Base-by-base conservation (phyloP, 305 asterid species). In the Fraxinus nigra region DNA sequence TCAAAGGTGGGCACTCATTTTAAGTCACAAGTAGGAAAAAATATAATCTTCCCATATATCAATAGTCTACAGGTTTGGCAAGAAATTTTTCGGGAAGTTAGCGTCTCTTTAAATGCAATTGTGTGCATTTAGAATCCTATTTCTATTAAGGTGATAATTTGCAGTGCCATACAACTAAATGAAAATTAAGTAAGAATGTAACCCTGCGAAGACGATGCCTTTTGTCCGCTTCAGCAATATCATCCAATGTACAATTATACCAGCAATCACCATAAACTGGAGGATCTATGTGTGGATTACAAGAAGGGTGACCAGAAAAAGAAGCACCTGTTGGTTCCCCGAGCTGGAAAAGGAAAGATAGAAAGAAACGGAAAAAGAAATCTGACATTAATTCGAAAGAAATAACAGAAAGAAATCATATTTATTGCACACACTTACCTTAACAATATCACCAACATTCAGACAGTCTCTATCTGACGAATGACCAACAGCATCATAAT, bases 401-500 rank as follows among this genome's bases (percentile, higher is more conserved):
- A 30, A 79, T 18, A 77, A 61, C 43, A 63, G 18, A 46, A 40
- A 26, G 81, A 77, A 48, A 34, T 26, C 43, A 32, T 9, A 16
- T 37, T 75, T 72, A 22, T 81, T 46, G 35, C 33, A 67, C 46
- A 80, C 5, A 88, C 97, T 92, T 89, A 87, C 98, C 97, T 95
- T 95, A n/a, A 95, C 98, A 79, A 90, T 81, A 81, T 93, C 95
- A 34, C 98, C 98, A 51, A 93, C 92, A 83, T 77, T 90, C 78
- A 87, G 89, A 82, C 98, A 95, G 89, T 95, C 98, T 83, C 98
- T 91, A 85, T 95, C 97, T 0, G 97, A 89, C 18, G 98, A 95
- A 85, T 95, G 98, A 43, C 98, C 98, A 78, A 95, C 98, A 69
- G 98, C 98, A 85, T 95, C 98, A 88, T 95, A 95, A 90, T 95